Evolutionary conservation across 2,329 filamentous ascomycete species (phyloP).

Genomic region (Colletotrichum caudatum): DNA sequence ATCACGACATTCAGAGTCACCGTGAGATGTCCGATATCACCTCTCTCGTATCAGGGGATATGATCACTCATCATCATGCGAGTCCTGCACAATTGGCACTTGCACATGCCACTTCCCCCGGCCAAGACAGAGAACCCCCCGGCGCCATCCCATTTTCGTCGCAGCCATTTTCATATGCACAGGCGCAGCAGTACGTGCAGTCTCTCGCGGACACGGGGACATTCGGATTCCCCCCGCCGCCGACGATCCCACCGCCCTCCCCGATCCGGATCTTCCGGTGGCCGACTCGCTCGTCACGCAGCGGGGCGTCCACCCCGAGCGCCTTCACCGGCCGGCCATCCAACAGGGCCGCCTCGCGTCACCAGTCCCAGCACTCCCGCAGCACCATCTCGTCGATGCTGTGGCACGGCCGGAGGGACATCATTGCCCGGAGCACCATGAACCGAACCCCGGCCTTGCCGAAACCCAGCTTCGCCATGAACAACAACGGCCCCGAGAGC

Average conservation of each 20-base stretch:
- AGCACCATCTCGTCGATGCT: slow-evolving; percentile 39
- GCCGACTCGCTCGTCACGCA: slow-evolving; percentile 38
- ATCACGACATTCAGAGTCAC: not conserved
- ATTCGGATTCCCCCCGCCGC: slow-evolving; percentile 10
- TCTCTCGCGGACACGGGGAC: slow-evolving; percentile 24
- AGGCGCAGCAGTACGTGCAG: slow-evolving; percentile 38
- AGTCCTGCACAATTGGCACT: not conserved
- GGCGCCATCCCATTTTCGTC: slow-evolving; percentile 11
- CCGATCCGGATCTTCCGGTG: slow-evolving; percentile 40
- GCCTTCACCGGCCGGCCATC: not conserved
- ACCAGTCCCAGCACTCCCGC: slow-evolving; percentile 20
- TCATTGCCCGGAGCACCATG: slow-evolving; percentile 28
- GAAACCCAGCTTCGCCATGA: not conserved
- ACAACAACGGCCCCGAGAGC: slow-evolving; percentile 4
- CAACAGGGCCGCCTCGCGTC: slow-evolving; percentile 7
- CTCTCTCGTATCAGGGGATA: not conserved
- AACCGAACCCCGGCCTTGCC: not conserved
- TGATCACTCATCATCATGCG: slow-evolving; percentile 11
- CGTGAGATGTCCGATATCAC: slow-evolving; percentile 9
- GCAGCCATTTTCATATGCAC: slow-evolving; percentile 34
- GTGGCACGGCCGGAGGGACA: slow-evolving; percentile 34
- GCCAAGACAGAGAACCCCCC: not conserved
- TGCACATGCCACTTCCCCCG: not conserved
- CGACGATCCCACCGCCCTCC: slow-evolving; percentile 27
- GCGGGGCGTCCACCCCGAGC: slow-evolving; percentile 13